These are phyloP conservation scores for Aspergillus caelatus DNA, from an alignment of 2,329 filamentous ascomycete genomes.

Conservation along the genomic window DNA sequence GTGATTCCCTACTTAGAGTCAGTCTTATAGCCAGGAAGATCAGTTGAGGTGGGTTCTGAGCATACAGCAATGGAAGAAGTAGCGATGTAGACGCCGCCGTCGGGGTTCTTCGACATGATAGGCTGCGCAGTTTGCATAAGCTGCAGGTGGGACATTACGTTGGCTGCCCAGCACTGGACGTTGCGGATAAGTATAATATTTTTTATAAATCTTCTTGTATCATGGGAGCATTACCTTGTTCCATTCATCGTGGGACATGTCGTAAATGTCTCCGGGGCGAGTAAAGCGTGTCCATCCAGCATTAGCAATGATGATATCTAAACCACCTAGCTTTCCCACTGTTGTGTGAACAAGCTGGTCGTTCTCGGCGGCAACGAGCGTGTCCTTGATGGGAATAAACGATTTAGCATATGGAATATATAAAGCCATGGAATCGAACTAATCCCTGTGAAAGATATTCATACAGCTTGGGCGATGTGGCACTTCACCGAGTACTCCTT, in stretches of 20 bases:
- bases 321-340: conserved; percentile 62
- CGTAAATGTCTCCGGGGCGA: conserved; percentile 60
- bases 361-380: not conserved
- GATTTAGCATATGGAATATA: not conserved
- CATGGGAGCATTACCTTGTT: conserved; percentile 53
- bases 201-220: too few species aligned
- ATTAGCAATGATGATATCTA: conserved; percentile 81
- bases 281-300: conserved; percentile 68
- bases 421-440: not conserved
- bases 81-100: conserved; percentile 66
- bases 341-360: conserved; percentile 60
- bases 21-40: not conserved
- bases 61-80: conserved; percentile 64
- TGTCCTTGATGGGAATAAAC: not conserved
- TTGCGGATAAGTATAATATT: not conserved
- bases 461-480: conserved; percentile 62
- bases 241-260: conserved; percentile 64
- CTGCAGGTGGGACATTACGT: conserved; percentile 59
- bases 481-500: conserved; percentile 55
- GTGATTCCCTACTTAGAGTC: conserved; percentile 45
- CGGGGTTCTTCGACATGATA: conserved; percentile 62
- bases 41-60: not conserved
- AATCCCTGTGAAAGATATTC: conserved; percentile 20
- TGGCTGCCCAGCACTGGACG: conserved; percentile 61
- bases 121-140: conserved; percentile 61